Base-by-base conservation (phyloP, 192 early-diverging fungal species). In the Coemansia sp. region DNA sequence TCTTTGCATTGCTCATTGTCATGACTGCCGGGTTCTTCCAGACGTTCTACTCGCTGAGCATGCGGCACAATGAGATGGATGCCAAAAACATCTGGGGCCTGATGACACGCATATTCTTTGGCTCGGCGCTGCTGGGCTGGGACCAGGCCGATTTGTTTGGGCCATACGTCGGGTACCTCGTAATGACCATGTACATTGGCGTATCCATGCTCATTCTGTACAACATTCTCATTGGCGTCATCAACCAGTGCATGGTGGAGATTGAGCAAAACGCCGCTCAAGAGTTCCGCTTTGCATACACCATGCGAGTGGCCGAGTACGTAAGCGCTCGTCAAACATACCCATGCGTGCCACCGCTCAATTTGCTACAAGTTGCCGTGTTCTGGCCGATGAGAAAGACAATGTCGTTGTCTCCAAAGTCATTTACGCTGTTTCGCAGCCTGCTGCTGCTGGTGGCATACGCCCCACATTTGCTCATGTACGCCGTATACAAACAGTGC, bases 171-270 rank as follows among this genome's bases (percentile, higher is more conserved):
- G 73, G 73, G 4, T 61, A 66, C 48, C 15, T 67, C 21, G 67
- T 49, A 11, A 75, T 75, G 73, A 55, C 62, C 54, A 75, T 66
- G 67, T 75, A 75, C 22, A 75, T 75, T 45, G 73, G 63, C 49
- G 68, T 75, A n/a, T 75, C 73, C 15, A 70, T 75, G 67, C 67
- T 75, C 15, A 70, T 75, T 7, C 65, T 75, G 10, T 75, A 75
- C 51, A 75, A 75, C 60, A 75, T 75, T 43, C 63, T 75, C 22
- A 75, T 75, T 25, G 73, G 73, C 14, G 73, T 75, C 38, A 75
- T 75, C 60, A 75, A 75, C 57, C 73, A 75, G 54, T 69, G 67
- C 48, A 70, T 70, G 67, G 56, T 70, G 7, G 67, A 70, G 67
- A 75, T 75, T 58, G 48, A 57, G 3, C 63, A 70, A 39, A 75